Evolutionary conservation across 2,329 filamentous ascomycete genomes (phyloP).

Genomic region (Rhytidhysteron rufulum): DNA sequence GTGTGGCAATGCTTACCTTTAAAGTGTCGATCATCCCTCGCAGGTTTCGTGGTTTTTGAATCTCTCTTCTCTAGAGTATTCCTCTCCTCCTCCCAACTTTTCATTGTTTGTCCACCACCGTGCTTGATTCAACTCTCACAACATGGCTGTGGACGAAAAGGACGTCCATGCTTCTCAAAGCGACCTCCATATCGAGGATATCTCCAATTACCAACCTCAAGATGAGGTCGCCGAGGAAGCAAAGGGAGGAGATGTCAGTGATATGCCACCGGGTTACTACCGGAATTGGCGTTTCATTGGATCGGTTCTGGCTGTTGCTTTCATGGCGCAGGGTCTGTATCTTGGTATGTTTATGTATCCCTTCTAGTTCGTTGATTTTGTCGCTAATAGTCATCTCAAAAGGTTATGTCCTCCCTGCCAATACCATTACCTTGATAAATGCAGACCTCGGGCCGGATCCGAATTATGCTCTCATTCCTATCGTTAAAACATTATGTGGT

Average conservation of each 20-base stretch:
- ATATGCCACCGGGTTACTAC: constrained; percentile 43
- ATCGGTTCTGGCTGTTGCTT: constrained; percentile 28
- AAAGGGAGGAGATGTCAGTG: constrained; percentile 39
- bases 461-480: constrained; percentile 25
- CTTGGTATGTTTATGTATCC: constrained; percentile 23
- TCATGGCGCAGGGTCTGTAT: neutral
- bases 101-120: neutral
- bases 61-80: too few species aligned
- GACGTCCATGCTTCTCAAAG: constrained; percentile 39
- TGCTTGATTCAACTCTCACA: too few species aligned
- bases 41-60: too few species aligned
- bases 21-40: too few species aligned
- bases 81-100: too few species aligned
- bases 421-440: constrained; percentile 14
- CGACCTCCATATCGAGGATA: too few species aligned
- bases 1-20: too few species aligned
- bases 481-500: constrained; percentile 20
- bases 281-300: constrained; percentile 39
- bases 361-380: constrained; percentile 26
- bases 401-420: constrained; percentile 3
- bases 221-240: constrained; percentile 42
- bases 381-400: neutral
- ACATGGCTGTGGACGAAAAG: constrained; percentile 13
- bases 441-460: constrained; percentile 22
- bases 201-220: too few species aligned